Evolutionary conservation across 148 eudicot genomes (phyloP).

Genomic region (Rhododendron simsii): DNA sequence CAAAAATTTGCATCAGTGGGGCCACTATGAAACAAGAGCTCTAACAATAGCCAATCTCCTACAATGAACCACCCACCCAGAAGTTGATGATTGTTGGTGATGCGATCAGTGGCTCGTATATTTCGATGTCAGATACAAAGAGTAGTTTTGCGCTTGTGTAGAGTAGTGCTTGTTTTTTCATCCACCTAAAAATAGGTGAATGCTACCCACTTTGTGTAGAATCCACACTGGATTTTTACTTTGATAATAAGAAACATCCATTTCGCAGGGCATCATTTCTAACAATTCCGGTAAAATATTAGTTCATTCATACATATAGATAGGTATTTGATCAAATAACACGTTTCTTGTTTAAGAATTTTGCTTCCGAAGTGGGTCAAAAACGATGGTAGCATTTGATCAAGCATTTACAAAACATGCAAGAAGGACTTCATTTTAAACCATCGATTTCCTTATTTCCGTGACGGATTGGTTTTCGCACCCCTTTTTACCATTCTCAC

Average conservation of each 20-base stretch:
- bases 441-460: neutral
- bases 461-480: neutral
- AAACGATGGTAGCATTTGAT: neutral
- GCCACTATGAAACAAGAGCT: neutral
- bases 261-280: neutral
- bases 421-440: no score
- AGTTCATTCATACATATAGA: no score
- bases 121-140: no score
- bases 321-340: neutral
- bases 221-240: neutral
- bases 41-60: neutral
- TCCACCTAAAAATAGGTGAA: neutral
- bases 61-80: neutral
- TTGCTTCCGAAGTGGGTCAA: neutral
- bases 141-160: neutral
- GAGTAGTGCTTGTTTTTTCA: neutral
- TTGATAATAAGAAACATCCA: neutral
- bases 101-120: neutral
- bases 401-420: neutral
- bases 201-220: neutral
- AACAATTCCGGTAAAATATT: no score
- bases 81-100: neutral
- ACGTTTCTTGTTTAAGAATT: no score
- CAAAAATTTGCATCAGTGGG: neutral
- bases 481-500: neutral